Evolutionary conservation across 2,329 filamentous ascomycete species (phyloP), one percentile per base, ranked within the genome.

Genomic region (Ceratocystis colombiana): DNA sequence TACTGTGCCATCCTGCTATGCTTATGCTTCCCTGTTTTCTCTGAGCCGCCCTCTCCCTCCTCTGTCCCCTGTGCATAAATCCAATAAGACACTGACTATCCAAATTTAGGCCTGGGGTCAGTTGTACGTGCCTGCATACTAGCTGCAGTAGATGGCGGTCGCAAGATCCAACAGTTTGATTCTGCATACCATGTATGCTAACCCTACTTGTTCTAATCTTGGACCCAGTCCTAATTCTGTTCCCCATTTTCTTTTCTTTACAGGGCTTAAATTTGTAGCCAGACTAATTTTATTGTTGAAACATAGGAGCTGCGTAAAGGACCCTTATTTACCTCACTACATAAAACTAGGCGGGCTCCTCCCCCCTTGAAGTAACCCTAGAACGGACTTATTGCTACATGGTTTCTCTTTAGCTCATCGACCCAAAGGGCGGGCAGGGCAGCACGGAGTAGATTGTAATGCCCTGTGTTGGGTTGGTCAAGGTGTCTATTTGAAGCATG

Each of bases 231-330:
- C 37, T 41, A 41, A 41, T 41, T 41, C 37, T 41, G 37, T 41
- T 41, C 37, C 3, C 37, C 37, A 41, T 41, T 41, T 41, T 41
- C 37, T 33, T 33, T 3, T 55, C 50, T 7, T 30, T 15, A 30
- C 53, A 57, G 53, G 53, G 53, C 53, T 57, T 57, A 57, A 57
- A 30, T 57, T 57, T 57, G 53, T 57, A n/a, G 28, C 28, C 53
- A 33, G 53, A 30, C 22, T 57, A 57, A 57, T 57, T 57, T 57
- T 17, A 30, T 33, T 57, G 53, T 57, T 57, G 53, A 57, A 57
- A 57, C 53, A 57, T 57, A 30, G 10, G 53, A 33, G 53, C 30
- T 57, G 22, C 53, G 30, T 57, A 7, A 57, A 57, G 53, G 22
- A 25, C 53, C 53, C 30, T 57, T 57, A 30, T 30, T 30, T 53